phyloP scores from a whole-genome alignment of 441 rosid genomes.

The Adansonia grandidieri region DNA sequence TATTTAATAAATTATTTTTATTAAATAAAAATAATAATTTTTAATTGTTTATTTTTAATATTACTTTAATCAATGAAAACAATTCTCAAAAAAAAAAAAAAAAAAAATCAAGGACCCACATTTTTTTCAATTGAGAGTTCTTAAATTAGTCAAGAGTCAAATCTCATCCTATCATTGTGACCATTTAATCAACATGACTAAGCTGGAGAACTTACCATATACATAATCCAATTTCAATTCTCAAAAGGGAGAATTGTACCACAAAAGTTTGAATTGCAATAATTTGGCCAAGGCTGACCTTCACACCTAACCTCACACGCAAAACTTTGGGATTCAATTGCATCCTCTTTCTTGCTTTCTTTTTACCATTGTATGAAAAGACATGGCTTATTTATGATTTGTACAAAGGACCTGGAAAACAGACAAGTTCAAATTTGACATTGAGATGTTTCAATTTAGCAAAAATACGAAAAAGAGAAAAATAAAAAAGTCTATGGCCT shows the following conservation, averaged over 20 bases:
- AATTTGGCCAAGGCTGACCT: conserved; percentile 10
- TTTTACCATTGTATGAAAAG: conserved; percentile 17
- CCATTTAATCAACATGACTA: conserved; percentile 20
- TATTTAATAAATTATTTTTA: too few species aligned
- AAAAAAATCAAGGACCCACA: neutral
- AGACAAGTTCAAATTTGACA: conserved; percentile 1
- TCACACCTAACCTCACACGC: neutral
- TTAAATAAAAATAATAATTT: too few species aligned
- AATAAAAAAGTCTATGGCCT: neutral
- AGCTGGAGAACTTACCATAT: conserved; percentile 22
- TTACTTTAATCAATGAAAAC: too few species aligned
- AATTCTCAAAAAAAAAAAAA: too few species aligned
- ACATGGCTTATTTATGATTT: conserved; percentile 6
- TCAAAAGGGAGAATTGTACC: neutral
- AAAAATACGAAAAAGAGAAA: neutral
- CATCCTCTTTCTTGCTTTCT: neutral
- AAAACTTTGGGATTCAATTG: neutral
- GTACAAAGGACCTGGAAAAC: neutral
- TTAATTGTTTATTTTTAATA: too few species aligned
- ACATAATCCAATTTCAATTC: neutral
- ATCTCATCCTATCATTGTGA: conserved; percentile 29
- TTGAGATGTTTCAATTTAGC: neutral
- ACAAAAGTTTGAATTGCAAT: conserved; percentile 10
- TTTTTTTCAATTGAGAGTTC: conserved; percentile 9
- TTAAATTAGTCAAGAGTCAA: conserved; percentile 41